Base-by-base conservation (phyloP, 1,284 basidiomycete genomes). In the Bjerkandera adusta region DNA sequence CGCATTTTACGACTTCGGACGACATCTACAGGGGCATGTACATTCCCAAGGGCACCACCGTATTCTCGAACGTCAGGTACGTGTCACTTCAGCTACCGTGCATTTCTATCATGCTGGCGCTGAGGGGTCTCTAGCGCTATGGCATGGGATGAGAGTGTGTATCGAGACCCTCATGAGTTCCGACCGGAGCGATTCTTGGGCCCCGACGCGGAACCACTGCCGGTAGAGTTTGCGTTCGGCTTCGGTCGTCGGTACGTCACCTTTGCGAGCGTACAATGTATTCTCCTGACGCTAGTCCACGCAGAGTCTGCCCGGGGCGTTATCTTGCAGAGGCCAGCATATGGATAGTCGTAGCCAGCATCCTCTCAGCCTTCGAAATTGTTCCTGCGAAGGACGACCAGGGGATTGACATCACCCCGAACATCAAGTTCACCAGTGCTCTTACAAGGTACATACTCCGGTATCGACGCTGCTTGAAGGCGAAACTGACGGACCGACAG, bases 241-340 rank as follows among this genome's bases (percentile, higher is more conserved):
- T 45, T 22, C 24, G 43, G 43, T 1, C 43, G 43, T 8, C 27
- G 43, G 43, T 37, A 21, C 6, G 43, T 13, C n/a, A n/a, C n/a
- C n/a, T n/a, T 18, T 4, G 13, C 22, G 35, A 22, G 10, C 26
- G 20, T 21, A 38, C 36, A 38, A 25, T 18, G 16, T 38, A 8
- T 38, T 21, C 20, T 12, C 36, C 10, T 21, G 36, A n/a, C 36
- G 36, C 10, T 24, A 38, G n/a, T n/a, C 36, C 36, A n/a, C 21
- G 16, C n/a, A 33, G 33, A 21, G 3, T 25, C 2, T 24, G 4
- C 16, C 27, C 33, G 15, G 3, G 30, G n/a, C 32, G 43, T 5
- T 24, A 44, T 24, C 34, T 44, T 5, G 43, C 43, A 7, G 43
- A 44, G n/a, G 43, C 43, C 2, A 44, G 11, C 27, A 8, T 44